Conservation (phyloP, 345 rosid genomes). For the Eucalyptus globulus region DNA sequence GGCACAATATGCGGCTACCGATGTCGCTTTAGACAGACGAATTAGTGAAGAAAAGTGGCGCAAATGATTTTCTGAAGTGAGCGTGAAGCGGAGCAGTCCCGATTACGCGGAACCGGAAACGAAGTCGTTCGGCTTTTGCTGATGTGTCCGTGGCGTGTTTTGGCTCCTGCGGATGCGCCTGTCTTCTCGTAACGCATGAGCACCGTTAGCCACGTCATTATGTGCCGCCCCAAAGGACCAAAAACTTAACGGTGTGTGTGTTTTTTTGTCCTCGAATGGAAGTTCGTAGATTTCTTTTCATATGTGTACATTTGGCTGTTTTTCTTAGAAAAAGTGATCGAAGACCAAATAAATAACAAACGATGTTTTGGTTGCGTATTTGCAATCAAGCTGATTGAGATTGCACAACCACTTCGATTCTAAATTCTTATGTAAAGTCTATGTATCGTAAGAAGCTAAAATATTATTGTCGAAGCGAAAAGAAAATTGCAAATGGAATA, state of each 20-base stretch:
- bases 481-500: not conserved
- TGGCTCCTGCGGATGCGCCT: not conserved
- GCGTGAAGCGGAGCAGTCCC: not conserved
- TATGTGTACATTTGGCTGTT: not conserved
- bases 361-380: not conserved
- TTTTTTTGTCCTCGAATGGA: not conserved
- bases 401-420: not conserved
- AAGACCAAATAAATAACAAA: not conserved
- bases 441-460: not conserved
- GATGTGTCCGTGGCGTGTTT: not conserved
- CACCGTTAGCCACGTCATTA: not conserved
- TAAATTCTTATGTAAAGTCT: not conserved
- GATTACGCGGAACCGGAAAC: not conserved
- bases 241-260: not conserved
- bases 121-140: not conserved
- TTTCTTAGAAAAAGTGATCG: not conserved
- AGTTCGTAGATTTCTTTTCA: not conserved
- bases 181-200: not conserved
- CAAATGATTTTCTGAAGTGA: not conserved
- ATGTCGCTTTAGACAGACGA: not conserved
- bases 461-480: not conserved
- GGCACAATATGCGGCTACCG: not conserved
- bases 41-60: not conserved
- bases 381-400: not conserved
- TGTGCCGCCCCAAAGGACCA: fast-evolving